Base-by-base conservation (phyloP, 2,329 filamentous ascomycete species). In the Mariannaea elegans region DNA sequence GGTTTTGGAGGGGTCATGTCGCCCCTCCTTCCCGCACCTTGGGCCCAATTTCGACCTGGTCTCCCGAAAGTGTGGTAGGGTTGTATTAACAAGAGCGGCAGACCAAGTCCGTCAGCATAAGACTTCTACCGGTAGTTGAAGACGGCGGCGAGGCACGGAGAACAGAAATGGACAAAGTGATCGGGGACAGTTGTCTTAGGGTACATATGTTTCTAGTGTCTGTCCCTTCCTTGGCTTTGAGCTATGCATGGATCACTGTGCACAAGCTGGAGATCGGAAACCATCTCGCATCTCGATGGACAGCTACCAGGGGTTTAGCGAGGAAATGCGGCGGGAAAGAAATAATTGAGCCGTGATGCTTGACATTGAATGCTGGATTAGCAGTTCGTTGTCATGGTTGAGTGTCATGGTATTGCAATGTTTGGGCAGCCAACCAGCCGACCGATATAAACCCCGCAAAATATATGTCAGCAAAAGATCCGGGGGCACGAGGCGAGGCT, bases 231-330 rank as follows among this genome's bases (percentile, higher is more conserved):
- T 18, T 14, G 38, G 42, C 51, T 32, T 53, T 5, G 47, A 31
- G 38, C 18, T 29, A 34, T 19, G 50, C 53, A 56, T 49, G 48
- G 50, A 14, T 38, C 31, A 36, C 12, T 19, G 29, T 53, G 23
- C 19, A 44, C 51, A 49, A n/a, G 46, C 23, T 45, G 47, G 49
- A 56, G 49, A 64, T 66, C 23, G 56, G 32, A 5, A 56, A 53
- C 46, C 21, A 53, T 62, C 55, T 54, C 48, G 55, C 48, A 68
- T 60, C 45, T 45, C 42, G 27, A 44, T 52, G 46, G 19, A 32
- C 45, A 61, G 31, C 55, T 49, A 44, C 24, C 39, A 49, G 63
- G 60, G 51, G 44, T n/a, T 45, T 41, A 61, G 55, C 60, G 55
- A 60, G 39, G 42, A 31, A 36, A 32, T n/a, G 51, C 31, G 50